phyloP scores from a whole-genome alignment of 163 green algal species.

The Prototheca stagnorum region DNA sequence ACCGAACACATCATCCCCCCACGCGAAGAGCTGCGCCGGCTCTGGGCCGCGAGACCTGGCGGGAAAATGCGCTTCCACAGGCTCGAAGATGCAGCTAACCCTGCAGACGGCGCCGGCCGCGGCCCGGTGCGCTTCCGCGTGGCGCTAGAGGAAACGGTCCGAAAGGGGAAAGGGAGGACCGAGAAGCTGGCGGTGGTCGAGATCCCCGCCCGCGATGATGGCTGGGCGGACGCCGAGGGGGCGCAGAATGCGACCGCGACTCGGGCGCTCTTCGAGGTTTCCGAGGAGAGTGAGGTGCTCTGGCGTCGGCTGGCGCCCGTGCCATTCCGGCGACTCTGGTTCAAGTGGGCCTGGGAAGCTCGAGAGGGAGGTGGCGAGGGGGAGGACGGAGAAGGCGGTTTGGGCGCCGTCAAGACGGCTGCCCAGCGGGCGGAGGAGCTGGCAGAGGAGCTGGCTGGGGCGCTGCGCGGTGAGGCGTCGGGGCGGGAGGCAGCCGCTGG shows the following conservation, averaged over 20 bases:
- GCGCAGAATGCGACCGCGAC: conserved; percentile 68
- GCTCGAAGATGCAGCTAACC: too few species aligned
- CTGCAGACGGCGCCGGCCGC: conserved; percentile 16
- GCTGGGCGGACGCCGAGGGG: conserved; percentile 18
- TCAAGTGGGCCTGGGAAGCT: background rate
- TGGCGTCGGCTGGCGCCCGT: conserved; percentile 6
- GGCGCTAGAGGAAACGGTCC: conserved; percentile 1
- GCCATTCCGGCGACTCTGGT: conserved; percentile 2
- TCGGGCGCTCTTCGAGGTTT: conserved; percentile 39
- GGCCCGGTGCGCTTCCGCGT: background rate
- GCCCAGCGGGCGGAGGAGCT: too few species aligned
- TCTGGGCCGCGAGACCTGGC: too few species aligned
- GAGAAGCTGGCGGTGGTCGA: background rate
- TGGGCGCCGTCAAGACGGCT: too few species aligned
- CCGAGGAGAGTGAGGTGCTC: conserved; percentile 13
- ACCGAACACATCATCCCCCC: too few species aligned
- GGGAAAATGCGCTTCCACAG: too few species aligned
- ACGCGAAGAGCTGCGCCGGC: too few species aligned
- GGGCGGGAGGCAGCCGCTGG: background rate
- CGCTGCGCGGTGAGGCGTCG: background rate
- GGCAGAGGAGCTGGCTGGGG: too few species aligned
- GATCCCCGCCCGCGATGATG: background rate
- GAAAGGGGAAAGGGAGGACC: too few species aligned
- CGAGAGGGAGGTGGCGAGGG: background rate
- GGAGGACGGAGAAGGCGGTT: too few species aligned